Conservation (phyloP, 768 basidiomycete species). For the Lentinula edodes region DNA sequence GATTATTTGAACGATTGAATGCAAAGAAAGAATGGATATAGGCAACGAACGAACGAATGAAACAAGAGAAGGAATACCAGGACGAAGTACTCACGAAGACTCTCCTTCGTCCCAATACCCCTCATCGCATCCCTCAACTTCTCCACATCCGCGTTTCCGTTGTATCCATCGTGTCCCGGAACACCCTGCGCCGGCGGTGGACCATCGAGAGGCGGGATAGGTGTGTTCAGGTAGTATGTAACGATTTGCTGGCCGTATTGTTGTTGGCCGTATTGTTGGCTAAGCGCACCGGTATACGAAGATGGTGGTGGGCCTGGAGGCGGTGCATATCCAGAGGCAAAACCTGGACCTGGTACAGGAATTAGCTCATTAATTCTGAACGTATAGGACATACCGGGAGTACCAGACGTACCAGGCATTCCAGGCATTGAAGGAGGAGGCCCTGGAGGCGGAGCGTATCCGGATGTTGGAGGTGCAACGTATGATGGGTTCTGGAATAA, state of each 20-base stretch:
- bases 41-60: background rate
- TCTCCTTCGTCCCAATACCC: conserved; percentile 3
- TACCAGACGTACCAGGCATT: no score
- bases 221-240: background rate
- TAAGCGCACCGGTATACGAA: background rate
- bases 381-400: no score
- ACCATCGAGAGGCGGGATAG: background rate
- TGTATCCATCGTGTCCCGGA: background rate
- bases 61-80: background rate
- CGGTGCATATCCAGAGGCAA: background rate
- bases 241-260: background rate
- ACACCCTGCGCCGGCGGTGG: background rate
- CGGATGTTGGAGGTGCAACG: background rate
- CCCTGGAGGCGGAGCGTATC: background rate
- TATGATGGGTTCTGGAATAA: background rate
- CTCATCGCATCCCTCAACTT: background rate
- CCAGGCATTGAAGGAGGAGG: background rate
- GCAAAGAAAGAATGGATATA: background rate
- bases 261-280: background rate
- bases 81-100: background rate
- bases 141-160: background rate
- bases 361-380: no score
- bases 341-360: no score
- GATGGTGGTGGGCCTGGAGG: background rate
- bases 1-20: background rate